Conservation (phyloP, 179 eudicot genomes). For the Actinidia polygama region DNA sequence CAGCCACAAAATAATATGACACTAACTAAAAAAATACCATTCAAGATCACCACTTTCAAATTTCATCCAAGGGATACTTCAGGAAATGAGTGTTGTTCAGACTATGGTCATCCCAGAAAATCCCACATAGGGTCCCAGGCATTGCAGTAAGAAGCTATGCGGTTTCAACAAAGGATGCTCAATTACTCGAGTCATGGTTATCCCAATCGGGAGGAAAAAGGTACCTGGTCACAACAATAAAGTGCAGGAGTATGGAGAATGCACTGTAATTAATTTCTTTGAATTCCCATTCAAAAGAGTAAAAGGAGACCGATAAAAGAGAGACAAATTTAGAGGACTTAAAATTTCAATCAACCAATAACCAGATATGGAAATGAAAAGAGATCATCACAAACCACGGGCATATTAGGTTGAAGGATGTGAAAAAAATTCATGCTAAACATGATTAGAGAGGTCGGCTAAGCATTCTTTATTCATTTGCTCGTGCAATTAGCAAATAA, state of each 20-base stretch:
- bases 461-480: background rate
- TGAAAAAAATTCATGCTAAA: background rate
- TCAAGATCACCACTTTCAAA: background rate
- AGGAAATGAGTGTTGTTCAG: background rate
- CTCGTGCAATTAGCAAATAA: background rate
- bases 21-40: background rate
- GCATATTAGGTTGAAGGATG: background rate
- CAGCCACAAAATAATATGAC: too few relatives aligned
- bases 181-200: background rate
- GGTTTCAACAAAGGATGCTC: background rate
- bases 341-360: background rate
- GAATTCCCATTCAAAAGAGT: too few relatives aligned
- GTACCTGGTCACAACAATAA: too few relatives aligned
- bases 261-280: too few relatives aligned
- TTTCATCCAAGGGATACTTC: background rate
- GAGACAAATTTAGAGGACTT: background rate
- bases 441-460: background rate
- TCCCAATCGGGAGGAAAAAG: too few relatives aligned
- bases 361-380: background rate
- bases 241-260: too few relatives aligned
- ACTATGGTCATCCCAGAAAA: background rate
- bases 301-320: background rate
- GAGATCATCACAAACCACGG: too few relatives aligned
- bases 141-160: background rate
- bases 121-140: background rate